Evolutionary conservation across 2,329 filamentous ascomycete species (phyloP).

Genomic region (Scedosporium dehoogii): DNA sequence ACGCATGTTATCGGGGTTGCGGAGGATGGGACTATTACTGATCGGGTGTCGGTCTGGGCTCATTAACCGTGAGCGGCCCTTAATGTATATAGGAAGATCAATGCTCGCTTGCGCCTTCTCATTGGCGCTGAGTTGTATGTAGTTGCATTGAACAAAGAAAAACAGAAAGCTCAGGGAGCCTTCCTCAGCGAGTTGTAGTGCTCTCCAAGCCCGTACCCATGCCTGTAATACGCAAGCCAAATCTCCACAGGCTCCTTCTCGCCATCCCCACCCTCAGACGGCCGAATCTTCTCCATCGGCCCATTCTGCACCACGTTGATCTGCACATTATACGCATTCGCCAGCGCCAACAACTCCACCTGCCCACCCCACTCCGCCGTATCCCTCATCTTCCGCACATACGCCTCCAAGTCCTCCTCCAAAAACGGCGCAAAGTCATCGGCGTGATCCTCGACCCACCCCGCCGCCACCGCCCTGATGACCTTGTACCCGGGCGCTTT

Average conservation of each 20-base stretch:
- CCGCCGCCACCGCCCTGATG: slow-evolving; percentile 62
- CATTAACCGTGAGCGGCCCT: slow-evolving; percentile 12
- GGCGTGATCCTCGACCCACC: slow-evolving; percentile 62
- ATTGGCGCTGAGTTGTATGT: not conserved
- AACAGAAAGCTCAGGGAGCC: not conserved
- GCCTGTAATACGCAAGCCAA: slow-evolving; percentile 92
- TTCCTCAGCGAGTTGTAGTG: slow-evolving; percentile 80
- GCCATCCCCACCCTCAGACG: slow-evolving; percentile 26
- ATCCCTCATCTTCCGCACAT: slow-evolving; percentile 67
- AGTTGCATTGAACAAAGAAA: not conserved
- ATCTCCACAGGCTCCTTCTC: slow-evolving; percentile 47
- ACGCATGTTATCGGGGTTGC: slow-evolving; percentile 38
- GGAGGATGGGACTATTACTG: slow-evolving; percentile 34
- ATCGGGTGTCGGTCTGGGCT: slow-evolving; percentile 46
- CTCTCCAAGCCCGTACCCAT: slow-evolving; percentile 88
- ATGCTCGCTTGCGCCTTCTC: not conserved
- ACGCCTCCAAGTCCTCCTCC: slow-evolving; percentile 66
- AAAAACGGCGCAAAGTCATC: slow-evolving; percentile 83
- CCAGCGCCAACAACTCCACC: slow-evolving; percentile 77
- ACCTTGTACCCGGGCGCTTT: slow-evolving; percentile 44
- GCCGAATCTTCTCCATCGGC: slow-evolving; percentile 63
- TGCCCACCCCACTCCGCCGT: slow-evolving; percentile 97
- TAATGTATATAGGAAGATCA: not conserved
- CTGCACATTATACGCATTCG: slow-evolving; percentile 66
- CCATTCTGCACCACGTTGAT: slow-evolving; percentile 85